Evolutionary conservation across 108 stramenopile species (phyloP).

Genomic region (Skeletonema costatum): DNA sequence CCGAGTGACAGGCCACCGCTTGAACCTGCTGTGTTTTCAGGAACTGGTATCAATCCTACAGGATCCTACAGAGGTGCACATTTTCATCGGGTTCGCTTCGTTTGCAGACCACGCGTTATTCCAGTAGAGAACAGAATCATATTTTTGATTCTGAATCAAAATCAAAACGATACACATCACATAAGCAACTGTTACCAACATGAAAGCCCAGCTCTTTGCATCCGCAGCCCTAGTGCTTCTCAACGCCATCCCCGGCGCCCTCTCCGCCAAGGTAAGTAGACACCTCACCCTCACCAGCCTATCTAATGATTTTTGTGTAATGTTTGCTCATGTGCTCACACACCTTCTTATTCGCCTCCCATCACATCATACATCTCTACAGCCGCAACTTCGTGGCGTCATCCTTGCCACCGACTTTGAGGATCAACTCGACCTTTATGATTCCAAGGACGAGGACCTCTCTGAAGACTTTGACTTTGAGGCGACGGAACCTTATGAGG

Average conservation of each 20-base stretch:
- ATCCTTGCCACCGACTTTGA: constrained; percentile 6
- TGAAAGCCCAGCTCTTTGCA: background rate
- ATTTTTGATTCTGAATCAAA: background rate
- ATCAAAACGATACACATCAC: background rate
- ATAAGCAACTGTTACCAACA: background rate
- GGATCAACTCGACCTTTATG: background rate
- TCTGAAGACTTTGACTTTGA: background rate
- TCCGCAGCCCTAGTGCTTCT: background rate
- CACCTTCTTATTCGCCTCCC: background rate
- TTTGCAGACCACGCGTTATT: too few relatives aligned
- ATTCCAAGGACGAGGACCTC: background rate
- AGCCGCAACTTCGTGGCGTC: background rate
- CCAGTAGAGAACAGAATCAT: background rate
- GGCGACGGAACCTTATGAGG: too few relatives aligned
- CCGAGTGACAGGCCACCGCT: too few relatives aligned
- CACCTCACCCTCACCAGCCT: background rate
- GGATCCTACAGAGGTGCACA: too few relatives aligned
- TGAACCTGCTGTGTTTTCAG: too few relatives aligned
- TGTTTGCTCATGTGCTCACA: background rate
- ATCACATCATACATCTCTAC: background rate
- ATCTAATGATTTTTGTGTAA: background rate
- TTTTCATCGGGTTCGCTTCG: too few relatives aligned
- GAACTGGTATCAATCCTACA: too few relatives aligned
- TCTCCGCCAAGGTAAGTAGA: background rate
- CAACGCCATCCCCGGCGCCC: background rate